These are phyloP conservation scores for Alnus glutinosa DNA, from an alignment of 306 rosid genomes.

Conservation along the genomic window DNA sequence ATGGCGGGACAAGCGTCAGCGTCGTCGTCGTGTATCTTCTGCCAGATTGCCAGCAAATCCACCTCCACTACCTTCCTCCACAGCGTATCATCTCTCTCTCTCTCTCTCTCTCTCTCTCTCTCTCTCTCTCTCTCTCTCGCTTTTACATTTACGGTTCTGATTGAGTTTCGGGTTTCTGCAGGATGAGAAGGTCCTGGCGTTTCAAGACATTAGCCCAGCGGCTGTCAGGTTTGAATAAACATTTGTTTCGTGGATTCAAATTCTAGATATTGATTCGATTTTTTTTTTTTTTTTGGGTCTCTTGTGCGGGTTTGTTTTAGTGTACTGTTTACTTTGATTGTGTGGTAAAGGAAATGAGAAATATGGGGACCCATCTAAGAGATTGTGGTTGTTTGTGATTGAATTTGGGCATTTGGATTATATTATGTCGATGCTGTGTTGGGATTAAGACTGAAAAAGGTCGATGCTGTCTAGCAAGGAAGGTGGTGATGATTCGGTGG, in stretches of 20 bases:
- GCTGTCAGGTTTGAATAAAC: constrained; percentile 52
- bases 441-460: not conserved
- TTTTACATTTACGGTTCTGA: not conserved
- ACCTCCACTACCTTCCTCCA: constrained; percentile 43
- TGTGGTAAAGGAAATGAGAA: not conserved
- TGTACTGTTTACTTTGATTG: not conserved
- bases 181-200: constrained; percentile 66
- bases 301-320: too few relatives aligned
- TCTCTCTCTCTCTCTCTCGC: not conserved
- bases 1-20: constrained; percentile 48
- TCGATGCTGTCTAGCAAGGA: not conserved
- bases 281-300: not conserved
- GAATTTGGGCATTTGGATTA: not conserved
- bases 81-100: constrained; percentile 34
- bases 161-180: constrained; percentile 30
- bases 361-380: not conserved
- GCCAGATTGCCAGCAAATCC: constrained; percentile 46
- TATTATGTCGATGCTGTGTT: not conserved
- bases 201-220: constrained; percentile 58
- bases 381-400: not conserved
- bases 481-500: not conserved
- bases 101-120: constrained; percentile 7
- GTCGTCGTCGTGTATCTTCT: constrained; percentile 50
- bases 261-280: not conserved
- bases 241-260: not conserved